Percentiles rank a stretch among this genome's conserved stretches.
phyloP scores from a whole-genome alignment of 2,329 filamentous ascomycete species.

The Xylariaceae sp. region DNA sequence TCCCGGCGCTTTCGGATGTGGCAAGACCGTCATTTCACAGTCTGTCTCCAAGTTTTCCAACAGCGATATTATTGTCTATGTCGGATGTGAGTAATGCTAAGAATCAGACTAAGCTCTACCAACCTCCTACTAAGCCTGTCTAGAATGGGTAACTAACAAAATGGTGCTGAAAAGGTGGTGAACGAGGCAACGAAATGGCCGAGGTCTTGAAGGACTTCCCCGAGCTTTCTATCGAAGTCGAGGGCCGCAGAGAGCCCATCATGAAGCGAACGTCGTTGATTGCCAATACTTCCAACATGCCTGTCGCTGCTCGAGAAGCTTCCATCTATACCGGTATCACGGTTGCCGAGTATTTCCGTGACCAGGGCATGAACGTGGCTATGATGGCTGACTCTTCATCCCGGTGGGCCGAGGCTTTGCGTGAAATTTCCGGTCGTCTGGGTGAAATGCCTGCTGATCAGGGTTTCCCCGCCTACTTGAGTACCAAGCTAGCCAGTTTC shows the following conservation, averaged over 20 bases:
- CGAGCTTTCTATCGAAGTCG: constrained; percentile 89
- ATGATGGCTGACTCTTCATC: constrained; percentile 99
- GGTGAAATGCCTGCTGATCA: constrained; percentile 99
- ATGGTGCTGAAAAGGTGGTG: constrained; percentile 44
- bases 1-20: constrained; percentile 95
- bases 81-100: constrained; percentile 54
- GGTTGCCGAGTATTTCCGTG: constrained; percentile 92
- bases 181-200: constrained; percentile 98
- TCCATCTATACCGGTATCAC: constrained; percentile 98
- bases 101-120: neutral
- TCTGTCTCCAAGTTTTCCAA: constrained; percentile 99
- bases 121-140: neutral
- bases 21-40: constrained; percentile 98
- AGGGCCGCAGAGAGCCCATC: constrained; percentile 94
- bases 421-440: constrained; percentile 96
- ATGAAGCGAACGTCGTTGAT: constrained; percentile 99
- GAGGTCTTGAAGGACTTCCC: constrained; percentile 99
- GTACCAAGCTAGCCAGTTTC: constrained; percentile 96
- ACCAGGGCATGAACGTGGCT: constrained; percentile 93
- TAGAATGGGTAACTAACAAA: neutral
- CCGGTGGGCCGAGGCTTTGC: constrained; percentile 95
- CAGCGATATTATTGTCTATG: constrained; percentile 97
- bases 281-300: constrained; percentile 99
- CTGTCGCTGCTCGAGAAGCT: constrained; percentile 93
- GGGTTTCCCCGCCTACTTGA: constrained; percentile 96